A percentile compares a stretch with the other conserved stretches of the same genome.
Conservation (phyloP, 78 protist species). For the Chrysochromulina tobinii region DNA sequence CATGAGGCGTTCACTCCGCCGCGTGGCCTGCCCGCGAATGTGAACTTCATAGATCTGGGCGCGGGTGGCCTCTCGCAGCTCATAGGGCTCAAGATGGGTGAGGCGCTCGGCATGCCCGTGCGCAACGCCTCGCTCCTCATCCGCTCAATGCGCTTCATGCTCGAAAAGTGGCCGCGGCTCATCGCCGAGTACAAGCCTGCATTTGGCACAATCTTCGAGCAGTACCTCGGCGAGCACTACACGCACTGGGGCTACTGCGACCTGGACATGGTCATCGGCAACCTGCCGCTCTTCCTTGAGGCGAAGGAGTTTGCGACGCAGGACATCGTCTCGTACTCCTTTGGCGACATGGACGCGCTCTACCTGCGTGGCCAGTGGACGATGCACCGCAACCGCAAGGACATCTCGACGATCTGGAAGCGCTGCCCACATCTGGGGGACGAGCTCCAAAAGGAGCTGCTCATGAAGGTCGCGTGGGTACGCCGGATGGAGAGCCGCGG, state of each 20-base stretch:
- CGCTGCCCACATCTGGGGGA: constrained; percentile 1
- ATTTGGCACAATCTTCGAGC: constrained; percentile 1
- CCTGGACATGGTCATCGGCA: background rate
- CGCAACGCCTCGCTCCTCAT: constrained; percentile 12
- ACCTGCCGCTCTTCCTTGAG: background rate
- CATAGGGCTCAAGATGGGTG: background rate
- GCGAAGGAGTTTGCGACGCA: background rate
- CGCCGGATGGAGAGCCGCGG: background rate
- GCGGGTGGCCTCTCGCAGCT: background rate
- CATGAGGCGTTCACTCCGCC: background rate
- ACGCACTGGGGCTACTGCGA: constrained; percentile 22
- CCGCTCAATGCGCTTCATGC: constrained; percentile 9
- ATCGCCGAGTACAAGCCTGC: constrained; percentile 29
- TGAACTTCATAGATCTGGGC: background rate
- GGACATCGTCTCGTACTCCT: background rate
- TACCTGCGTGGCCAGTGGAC: constrained; percentile 31
- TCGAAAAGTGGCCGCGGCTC: constrained; percentile 4
- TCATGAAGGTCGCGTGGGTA: background rate
- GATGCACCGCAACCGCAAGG: background rate
- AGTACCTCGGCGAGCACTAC: background rate
- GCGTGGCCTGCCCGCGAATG: background rate
- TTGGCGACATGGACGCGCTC: constrained; percentile 2
- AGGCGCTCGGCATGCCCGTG: background rate
- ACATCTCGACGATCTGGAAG: background rate
- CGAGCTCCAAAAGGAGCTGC: background rate